These are phyloP conservation scores for Fragaria ananassa DNA, from an alignment of 306 rosid genomes.

Conservation along the genomic window DNA sequence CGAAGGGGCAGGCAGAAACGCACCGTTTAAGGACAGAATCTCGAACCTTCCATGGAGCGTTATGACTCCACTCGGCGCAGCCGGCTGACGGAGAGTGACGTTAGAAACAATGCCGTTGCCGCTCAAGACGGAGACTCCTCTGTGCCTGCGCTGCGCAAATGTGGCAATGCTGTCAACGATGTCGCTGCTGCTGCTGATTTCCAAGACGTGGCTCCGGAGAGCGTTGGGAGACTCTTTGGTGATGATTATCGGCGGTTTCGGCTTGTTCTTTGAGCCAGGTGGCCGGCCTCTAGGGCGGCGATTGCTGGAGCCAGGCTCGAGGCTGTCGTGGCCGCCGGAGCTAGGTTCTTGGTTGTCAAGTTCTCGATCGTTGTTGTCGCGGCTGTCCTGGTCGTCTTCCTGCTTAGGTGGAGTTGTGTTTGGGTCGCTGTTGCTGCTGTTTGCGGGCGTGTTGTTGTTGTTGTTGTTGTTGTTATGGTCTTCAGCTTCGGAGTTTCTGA, in stretches of 20 bases:
- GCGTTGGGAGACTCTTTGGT: conserved; percentile 74
- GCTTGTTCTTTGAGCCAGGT: conserved; percentile 78
- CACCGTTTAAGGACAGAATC: conserved; percentile 70
- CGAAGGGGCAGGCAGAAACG: conserved; percentile 73
- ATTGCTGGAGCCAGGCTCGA: conserved; percentile 43
- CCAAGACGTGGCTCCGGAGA: conserved; percentile 70
- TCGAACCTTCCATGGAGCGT: conserved; percentile 65
- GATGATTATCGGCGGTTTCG: conserved; percentile 63
- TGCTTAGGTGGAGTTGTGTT: conserved; percentile 32
- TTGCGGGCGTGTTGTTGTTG: conserved; percentile 30
- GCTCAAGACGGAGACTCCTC: conserved; percentile 78
- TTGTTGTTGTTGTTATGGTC: conserved; percentile 21
- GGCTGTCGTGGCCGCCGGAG: conserved; percentile 30
- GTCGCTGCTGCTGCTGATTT: conserved; percentile 65
- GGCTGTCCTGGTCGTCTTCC: conserved; percentile 43
- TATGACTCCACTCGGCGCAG: conserved; percentile 55
- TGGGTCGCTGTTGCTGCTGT: conserved; percentile 38
- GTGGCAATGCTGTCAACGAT: conserved; percentile 52
- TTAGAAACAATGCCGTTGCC: conserved; percentile 65
- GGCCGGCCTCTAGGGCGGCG: conserved; percentile 85
- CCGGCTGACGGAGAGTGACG: conserved; percentile 65
- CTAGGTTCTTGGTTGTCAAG: conserved; percentile 26
- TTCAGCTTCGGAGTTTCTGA: conserved; percentile 42
- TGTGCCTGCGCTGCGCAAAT: conserved; percentile 65
- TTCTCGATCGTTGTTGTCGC: conserved; percentile 33